A percentile compares a stretch with the other conserved stretches of the same genome.
Evolutionary conservation across 106 monocot species (phyloP).

Genomic region (Phalaenopsis aphrodite): DNA sequence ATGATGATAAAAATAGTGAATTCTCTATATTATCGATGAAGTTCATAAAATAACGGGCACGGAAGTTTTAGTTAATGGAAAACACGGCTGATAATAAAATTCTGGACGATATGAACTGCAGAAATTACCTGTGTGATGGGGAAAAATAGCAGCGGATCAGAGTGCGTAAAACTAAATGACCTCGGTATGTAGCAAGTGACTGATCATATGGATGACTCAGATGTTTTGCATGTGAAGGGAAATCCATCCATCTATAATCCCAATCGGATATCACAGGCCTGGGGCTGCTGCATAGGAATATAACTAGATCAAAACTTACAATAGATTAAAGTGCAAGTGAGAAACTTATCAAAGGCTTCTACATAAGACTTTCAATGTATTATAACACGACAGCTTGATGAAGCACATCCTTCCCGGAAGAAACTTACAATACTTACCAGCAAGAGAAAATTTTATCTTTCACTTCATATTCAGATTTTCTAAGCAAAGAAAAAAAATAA

Average conservation of each 20-base stretch:
- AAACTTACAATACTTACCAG: too few relatives aligned
- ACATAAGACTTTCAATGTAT: background rate
- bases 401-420: too few relatives aligned
- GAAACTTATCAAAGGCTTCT: background rate
- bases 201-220: conserved; percentile 62
- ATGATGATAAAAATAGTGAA: conserved; percentile 5
- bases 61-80: background rate
- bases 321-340: background rate
- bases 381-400: too few relatives aligned
- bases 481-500: too few relatives aligned
- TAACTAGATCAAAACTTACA: background rate
- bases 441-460: too few relatives aligned
- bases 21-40: background rate
- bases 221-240: conserved; percentile 38
- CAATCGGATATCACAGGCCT: conserved; percentile 37
- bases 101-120: background rate
- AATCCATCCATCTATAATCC: conserved; percentile 88
- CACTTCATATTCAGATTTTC: too few relatives aligned
- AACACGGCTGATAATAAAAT: background rate
- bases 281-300: conserved; percentile 24
- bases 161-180: conserved; percentile 85
- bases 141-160: conserved; percentile 96
- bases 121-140: conserved; percentile 56
- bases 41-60: background rate
- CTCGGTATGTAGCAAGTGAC: conserved; percentile 77